Evolutionary conservation across 768 basidiomycete species (phyloP).

Genomic region (Boletus tomentosulus): DNA sequence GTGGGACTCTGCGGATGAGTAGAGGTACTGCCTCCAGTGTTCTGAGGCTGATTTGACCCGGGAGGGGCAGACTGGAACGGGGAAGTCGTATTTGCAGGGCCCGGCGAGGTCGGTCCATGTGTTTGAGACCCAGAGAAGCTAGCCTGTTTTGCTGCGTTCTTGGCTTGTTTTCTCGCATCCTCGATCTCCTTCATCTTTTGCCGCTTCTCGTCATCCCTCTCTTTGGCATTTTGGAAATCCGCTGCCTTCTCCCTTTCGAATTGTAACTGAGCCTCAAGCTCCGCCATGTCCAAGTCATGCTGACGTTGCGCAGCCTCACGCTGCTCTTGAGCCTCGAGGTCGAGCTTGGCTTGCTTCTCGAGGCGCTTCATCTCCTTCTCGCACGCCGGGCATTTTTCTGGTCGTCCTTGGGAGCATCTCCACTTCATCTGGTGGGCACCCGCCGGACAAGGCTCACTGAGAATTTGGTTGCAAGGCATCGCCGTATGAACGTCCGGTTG

Average conservation of each 20-base stretch:
- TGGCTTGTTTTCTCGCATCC: neutral
- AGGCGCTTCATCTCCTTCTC: slow-evolving; percentile 39
- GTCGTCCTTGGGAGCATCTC: slow-evolving; percentile 40
- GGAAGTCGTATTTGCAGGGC: neutral
- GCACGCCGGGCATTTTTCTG: slow-evolving; percentile 42
- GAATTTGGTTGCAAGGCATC: slow-evolving; percentile 41
- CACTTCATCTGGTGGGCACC: slow-evolving; percentile 41
- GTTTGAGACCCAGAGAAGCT: neutral
- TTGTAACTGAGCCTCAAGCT: neutral
- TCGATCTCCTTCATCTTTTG: neutral
- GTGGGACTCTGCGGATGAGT: neutral
- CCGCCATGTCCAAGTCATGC: slow-evolving; percentile 27
- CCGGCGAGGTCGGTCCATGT: neutral
- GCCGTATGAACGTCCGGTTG: slow-evolving; percentile 17
- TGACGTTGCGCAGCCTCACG: slow-evolving; percentile 43
- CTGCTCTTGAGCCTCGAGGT: slow-evolving; percentile 39
- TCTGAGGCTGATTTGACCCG: neutral
- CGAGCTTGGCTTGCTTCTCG: slow-evolving; percentile 38
- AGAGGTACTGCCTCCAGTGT: neutral
- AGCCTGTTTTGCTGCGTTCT: slow-evolving; percentile 3
- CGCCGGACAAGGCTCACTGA: slow-evolving; percentile 37
- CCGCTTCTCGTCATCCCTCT: neutral
- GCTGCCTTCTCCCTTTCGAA: neutral
- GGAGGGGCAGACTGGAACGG: neutral
- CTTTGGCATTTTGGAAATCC: neutral